These are phyloP conservation scores for Sporothrix brunneoviolacea DNA, from an alignment of 2,329 filamentous ascomycete species.

Conservation along the genomic window DNA sequence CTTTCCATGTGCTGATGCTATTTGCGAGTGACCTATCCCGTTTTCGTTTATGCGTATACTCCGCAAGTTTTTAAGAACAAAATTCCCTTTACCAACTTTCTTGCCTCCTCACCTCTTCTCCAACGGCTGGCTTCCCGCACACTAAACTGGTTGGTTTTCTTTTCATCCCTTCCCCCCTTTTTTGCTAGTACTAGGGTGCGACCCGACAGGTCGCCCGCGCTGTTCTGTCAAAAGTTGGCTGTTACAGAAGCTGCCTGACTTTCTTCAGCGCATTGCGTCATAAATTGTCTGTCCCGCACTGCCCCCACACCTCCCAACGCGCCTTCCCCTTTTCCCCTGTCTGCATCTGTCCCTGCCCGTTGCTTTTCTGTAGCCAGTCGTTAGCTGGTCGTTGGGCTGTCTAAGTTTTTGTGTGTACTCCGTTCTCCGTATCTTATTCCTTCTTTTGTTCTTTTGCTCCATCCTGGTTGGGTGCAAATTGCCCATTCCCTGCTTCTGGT, in stretches of 20 bases:
- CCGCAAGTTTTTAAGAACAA: neutral
- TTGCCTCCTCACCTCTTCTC: neutral
- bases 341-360: neutral
- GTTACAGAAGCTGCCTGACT: neutral
- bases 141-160: neutral
- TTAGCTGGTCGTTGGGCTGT: no score
- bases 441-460: neutral
- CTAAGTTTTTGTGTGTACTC: no score
- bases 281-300: slow-evolving; percentile 11
- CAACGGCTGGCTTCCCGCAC: neutral
- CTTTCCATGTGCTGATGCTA: no score
- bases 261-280: slow-evolving; percentile 12
- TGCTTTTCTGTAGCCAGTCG: neutral
- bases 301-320: slow-evolving; percentile 1
- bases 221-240: neutral
- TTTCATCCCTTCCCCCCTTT: neutral
- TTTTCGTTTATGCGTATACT: no score
- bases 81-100: no score
- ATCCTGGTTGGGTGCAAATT: neutral
- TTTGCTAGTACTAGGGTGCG: slow-evolving; percentile 6
- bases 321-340: slow-evolving; percentile 11
- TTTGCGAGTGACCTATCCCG: no score
- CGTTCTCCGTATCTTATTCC: neutral
- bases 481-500: no score
- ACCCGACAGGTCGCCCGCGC: neutral